Base-by-base conservation (phyloP, 129 eudicot species). In the Deinandra increscens region DNA sequence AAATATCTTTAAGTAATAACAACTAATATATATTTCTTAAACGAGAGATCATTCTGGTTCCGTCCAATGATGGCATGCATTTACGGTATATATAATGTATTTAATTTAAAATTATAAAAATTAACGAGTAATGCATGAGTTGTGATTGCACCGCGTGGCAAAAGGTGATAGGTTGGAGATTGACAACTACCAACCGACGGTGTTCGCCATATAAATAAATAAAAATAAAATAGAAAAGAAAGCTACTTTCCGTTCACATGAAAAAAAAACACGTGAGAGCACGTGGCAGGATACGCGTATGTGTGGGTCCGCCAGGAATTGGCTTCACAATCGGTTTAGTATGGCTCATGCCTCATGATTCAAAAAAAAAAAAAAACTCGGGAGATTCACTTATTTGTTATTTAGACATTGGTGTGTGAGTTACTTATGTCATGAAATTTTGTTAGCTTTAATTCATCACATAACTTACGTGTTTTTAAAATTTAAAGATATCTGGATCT, bases 261-360 rank as follows among this genome's bases (percentile, higher is more conserved):
- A 75, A 51, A 73, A 51, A 73, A 74, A 65, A 68, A 59, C 80
- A 67, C 88, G 81, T 89, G 88, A 78, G 82, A 70, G 61, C 84
- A 84, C 70, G 84, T 84, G 86, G 3, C 29, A 2, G 38, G 18
- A 10, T 55, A 45, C 80, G 80, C 80, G 74, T 75, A 66, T 33
- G 33, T n/a, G n/a, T n/a, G n/a, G n/a, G n/a, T n/a, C n/a, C n/a
- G n/a, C n/a, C n/a, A n/a, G n/a, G n/a, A n/a, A n/a, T n/a, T n/a
- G n/a, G n/a, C n/a, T n/a, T n/a, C n/a, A n/a, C n/a, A n/a, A n/a
- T n/a, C n/a, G n/a, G n/a, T n/a, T n/a, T n/a, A n/a, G n/a, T n/a
- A n/a, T n/a, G n/a, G n/a, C n/a, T n/a, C n/a, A n/a, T n/a, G n/a
- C n/a, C n/a, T n/a, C n/a, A n/a, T n/a, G n/a, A n/a, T n/a, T n/a